Conservation (phyloP, 2,329 filamentous ascomycete species). For the Ophiocordyceps sinensis region DNA sequence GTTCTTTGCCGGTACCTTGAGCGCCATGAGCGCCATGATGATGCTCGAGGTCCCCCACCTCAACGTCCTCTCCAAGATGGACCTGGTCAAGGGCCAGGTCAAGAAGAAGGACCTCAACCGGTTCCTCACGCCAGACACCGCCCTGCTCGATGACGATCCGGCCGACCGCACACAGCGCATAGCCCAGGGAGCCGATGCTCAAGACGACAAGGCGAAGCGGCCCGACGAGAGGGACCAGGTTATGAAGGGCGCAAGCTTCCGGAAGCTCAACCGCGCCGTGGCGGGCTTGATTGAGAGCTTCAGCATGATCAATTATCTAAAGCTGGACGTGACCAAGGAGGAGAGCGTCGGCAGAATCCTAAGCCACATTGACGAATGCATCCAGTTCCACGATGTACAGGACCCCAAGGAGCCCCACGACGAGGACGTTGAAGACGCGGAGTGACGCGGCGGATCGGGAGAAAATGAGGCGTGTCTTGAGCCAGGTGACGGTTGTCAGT, state of each 20-base stretch:
- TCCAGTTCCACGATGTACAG: constrained; percentile 86
- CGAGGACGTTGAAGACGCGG: constrained; percentile 28
- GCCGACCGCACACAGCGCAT: constrained; percentile 30
- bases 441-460: constrained; percentile 14
- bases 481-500: not conserved
- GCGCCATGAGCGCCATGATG: constrained; percentile 97
- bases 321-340: constrained; percentile 79
- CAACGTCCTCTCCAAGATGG: constrained; percentile 96
- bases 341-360: constrained; percentile 75
- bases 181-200: constrained; percentile 27
- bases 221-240: constrained; percentile 52
- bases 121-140: constrained; percentile 76
- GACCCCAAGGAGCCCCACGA: constrained; percentile 74
- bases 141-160: constrained; percentile 68
- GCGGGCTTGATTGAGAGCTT: constrained; percentile 90
- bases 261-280: constrained; percentile 73
- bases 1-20: constrained; percentile 91
- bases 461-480: not conserved
- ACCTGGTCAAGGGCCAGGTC: constrained; percentile 81
- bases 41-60: constrained; percentile 96
- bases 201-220: constrained; percentile 41
- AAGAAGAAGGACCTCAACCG: constrained; percentile 77
- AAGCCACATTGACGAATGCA: constrained; percentile 88
- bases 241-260: constrained; percentile 71
- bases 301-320: constrained; percentile 92